Percentiles rank a stretch among this genome's conserved stretches.
Conservation (phyloP, 306 rosid genomes). For the Heteromeles arbutifolia region DNA sequence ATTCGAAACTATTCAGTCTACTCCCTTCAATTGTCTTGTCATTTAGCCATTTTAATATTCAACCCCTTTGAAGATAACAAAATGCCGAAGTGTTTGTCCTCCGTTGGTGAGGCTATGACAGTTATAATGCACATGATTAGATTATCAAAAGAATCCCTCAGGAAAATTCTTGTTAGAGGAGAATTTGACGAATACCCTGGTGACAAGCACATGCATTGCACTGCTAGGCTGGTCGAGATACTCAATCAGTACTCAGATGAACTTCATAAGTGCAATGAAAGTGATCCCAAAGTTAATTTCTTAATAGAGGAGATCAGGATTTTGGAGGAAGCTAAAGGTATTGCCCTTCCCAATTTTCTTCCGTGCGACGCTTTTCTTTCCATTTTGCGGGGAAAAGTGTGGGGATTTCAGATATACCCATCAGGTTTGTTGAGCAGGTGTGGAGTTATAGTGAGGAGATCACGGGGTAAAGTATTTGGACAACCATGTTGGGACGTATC, state of each 20-base stretch:
- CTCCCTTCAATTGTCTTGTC: no score
- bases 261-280: not conserved
- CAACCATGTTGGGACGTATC: no score
- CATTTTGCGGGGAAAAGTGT: no score
- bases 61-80: no score
- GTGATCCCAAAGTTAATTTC: constrained; percentile 13
- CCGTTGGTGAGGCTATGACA: not conserved
- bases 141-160: not conserved
- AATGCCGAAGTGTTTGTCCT: no score
- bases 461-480: no score
- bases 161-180: constrained; percentile 22
- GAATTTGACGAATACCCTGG: constrained; percentile 33
- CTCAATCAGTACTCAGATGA: not conserved
- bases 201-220: constrained; percentile 21
- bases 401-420: not conserved
- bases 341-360: no score
- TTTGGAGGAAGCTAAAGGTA: not conserved
- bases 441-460: no score
- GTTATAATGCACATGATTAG: not conserved
- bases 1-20: no score
- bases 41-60: no score
- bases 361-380: no score
- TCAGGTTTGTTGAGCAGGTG: not conserved
- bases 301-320: constrained; percentile 15
- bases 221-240: constrained; percentile 30